These are phyloP conservation scores for Anethum foeniculum DNA, from an alignment of 140 eudicot species.

Conservation along the genomic window DNA sequence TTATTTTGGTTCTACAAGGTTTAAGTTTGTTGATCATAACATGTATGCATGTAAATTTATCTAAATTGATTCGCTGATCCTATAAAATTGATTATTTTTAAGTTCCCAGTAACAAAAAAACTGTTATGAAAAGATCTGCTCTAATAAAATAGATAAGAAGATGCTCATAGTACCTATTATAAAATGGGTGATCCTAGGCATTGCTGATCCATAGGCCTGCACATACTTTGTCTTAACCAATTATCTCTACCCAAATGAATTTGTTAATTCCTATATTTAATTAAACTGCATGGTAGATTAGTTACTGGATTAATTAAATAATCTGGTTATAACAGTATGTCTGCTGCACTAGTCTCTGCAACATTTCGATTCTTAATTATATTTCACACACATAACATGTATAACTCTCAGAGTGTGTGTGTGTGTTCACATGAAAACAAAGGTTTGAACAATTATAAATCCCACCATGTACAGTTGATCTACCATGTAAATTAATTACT, in stretches of 20 bases:
- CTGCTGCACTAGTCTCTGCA: conserved; percentile 24
- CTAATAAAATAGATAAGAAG: conserved; percentile 9
- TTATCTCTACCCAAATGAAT: conserved; percentile 6
- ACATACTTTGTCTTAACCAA: conserved; percentile 1
- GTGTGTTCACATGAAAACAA: not conserved
- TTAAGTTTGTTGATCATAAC: too few relatives aligned
- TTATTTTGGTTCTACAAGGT: too few relatives aligned
- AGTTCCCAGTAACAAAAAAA: not conserved
- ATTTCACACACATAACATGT: not conserved
- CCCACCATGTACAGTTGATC: conserved; percentile 8
- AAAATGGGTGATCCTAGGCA: conserved; percentile 67
- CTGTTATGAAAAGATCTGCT: not conserved
- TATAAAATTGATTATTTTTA: not conserved
- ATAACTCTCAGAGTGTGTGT: not conserved
- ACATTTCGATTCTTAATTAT: conserved; percentile 18
- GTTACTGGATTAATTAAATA: not conserved
- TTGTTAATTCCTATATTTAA: not conserved
- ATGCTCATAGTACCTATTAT: conserved; percentile 20
- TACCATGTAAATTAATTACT: conserved; percentile 10
- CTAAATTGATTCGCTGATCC: not conserved
- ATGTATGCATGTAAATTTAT: not conserved
- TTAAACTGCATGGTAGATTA: not conserved
- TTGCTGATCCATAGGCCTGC: conserved; percentile 72
- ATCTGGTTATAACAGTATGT: conserved; percentile 25
- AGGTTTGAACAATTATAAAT: not conserved